phyloP scores from a whole-genome alignment of 2,329 filamentous ascomycete genomes.

The Balansia obtecta region DNA sequence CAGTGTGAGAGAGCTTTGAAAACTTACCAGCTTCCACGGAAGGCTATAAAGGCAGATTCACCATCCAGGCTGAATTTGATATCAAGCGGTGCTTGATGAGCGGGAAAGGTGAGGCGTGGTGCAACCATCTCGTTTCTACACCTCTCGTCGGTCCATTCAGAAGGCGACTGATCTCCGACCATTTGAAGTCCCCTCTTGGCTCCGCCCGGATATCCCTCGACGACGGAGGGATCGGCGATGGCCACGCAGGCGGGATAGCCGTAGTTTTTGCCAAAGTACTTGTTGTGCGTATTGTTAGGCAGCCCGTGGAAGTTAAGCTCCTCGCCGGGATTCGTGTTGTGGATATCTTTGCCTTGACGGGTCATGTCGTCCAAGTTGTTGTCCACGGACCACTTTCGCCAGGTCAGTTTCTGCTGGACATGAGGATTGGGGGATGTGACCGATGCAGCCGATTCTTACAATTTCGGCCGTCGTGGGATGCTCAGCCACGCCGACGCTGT shows the following conservation, averaged over 20 bases:
- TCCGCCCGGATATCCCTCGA: slow-evolving; percentile 21
- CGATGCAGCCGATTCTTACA: slow-evolving; percentile 10
- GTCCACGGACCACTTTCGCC: slow-evolving; percentile 41
- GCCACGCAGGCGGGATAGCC: slow-evolving; percentile 53
- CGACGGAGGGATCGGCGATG: slow-evolving; percentile 32
- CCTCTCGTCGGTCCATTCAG: slow-evolving; percentile 11
- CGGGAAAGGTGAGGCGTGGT: slow-evolving; percentile 14
- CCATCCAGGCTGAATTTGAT: slow-evolving; percentile 45
- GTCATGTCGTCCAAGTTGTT: slow-evolving; percentile 49
- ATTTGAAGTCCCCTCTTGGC: slow-evolving; percentile 14
- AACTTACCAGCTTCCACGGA: slow-evolving; percentile 46
- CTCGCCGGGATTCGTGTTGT: slow-evolving; percentile 56
- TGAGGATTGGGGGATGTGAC: too few relatives aligned
- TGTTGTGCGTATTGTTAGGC: slow-evolving; percentile 21
- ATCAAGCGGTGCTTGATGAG: slow-evolving; percentile 54
- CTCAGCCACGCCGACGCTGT: slow-evolving; percentile 55
- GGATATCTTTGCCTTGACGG: slow-evolving; percentile 42
- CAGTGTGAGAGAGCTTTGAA: too few relatives aligned
- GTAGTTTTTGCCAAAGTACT: slow-evolving; percentile 33
- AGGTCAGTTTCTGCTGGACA: background rate
- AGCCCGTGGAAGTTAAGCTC: slow-evolving; percentile 59
- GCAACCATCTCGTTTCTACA: slow-evolving; percentile 11
- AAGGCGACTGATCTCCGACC: slow-evolving; percentile 12
- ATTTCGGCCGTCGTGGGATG: slow-evolving; percentile 35
- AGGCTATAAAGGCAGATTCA: slow-evolving; percentile 45